phyloP scores from a whole-genome alignment of 352 stramenopile genomes.

The Globisporangium barbulae region DNA sequence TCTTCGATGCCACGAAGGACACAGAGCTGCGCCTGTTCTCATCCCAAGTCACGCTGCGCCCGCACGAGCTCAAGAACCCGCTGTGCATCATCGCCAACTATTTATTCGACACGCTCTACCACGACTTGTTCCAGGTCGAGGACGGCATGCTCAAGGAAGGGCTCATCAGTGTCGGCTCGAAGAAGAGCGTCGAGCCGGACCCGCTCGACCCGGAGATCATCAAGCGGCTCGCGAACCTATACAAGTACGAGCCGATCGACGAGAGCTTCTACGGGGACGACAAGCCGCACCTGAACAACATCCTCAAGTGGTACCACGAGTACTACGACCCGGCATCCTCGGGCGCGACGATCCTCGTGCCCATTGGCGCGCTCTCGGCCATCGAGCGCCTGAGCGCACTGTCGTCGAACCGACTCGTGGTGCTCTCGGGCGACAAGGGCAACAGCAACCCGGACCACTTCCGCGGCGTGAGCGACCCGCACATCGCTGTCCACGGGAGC shows the following conservation, averaged over 20 bases:
- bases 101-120: conserved; percentile 93
- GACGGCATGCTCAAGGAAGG: conserved; percentile 86
- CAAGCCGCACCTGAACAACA: conserved; percentile 80
- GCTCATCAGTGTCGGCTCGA: conserved; percentile 86
- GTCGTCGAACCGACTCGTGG: conserved; percentile 53
- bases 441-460: conserved; percentile 94
- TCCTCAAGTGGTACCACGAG: conserved; percentile 90
- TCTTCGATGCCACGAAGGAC: conserved; percentile 93
- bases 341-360: conserved; percentile 86
- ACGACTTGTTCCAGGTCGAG: conserved; percentile 90
- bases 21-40: conserved; percentile 66
- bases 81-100: conserved; percentile 93
- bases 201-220: conserved; percentile 93
- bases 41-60: conserved; percentile 46
- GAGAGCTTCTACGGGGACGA: conserved; percentile 79
- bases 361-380: conserved; percentile 85
- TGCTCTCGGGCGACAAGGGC: conserved; percentile 93
- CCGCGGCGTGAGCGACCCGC: conserved; percentile 85
- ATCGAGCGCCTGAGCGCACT: conserved; percentile 69
- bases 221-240: conserved; percentile 88
- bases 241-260: conserved; percentile 82
- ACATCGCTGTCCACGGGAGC: conserved; percentile 94
- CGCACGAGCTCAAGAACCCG: conserved; percentile 73
- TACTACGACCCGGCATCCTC: conserved; percentile 62
- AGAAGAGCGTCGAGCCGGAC: conserved; percentile 60